Conservation (phyloP, 805 yeast species). For the Cyberlindnera suaveolens region DNA sequence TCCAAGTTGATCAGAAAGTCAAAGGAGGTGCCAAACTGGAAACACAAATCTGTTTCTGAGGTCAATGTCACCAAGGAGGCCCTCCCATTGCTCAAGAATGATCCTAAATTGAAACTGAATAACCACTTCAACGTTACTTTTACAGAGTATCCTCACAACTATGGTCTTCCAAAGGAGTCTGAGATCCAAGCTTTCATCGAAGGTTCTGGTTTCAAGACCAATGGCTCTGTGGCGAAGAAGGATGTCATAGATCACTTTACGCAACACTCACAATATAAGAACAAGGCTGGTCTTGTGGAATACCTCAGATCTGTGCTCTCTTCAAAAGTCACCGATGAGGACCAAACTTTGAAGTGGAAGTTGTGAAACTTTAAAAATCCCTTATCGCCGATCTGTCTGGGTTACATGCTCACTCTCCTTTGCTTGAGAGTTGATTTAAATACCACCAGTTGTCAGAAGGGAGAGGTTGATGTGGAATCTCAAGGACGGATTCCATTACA, state of each 20-base stretch:
- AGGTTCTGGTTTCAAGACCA: slow-evolving; percentile 49
- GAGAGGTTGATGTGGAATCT: no score
- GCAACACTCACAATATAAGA: slow-evolving; percentile 30
- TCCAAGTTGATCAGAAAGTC: slow-evolving; percentile 59
- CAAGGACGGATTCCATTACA: no score
- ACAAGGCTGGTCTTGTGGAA: slow-evolving; percentile 52
- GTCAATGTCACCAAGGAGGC: slow-evolving; percentile 25
- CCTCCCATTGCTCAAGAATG: slow-evolving; percentile 26
- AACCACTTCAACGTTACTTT: slow-evolving; percentile 30
- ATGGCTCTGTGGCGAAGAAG: slow-evolving; percentile 39
- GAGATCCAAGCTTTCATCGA: slow-evolving; percentile 61
- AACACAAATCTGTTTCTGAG: slow-evolving; percentile 36
- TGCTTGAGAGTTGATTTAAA: neutral
- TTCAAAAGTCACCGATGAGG: slow-evolving; percentile 10
- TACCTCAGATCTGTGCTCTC: slow-evolving; percentile 57
- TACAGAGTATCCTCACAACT: slow-evolving; percentile 42
- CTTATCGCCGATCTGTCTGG: no score
- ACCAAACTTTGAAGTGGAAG: slow-evolving; percentile 16
- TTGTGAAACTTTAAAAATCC: slow-evolving; percentile 3
- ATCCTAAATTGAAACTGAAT: slow-evolving; percentile 26
- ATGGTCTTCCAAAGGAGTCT: slow-evolving; percentile 74
- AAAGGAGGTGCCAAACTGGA: slow-evolving; percentile 43
- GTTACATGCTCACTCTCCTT: neutral
- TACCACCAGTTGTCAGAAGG: no score
- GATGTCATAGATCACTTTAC: slow-evolving; percentile 66